Evolutionary conservation across 176 grass and related monocot genomes (phyloP), one percentile per base, ranked within the genome.

Genomic region (Rhipidocladum racemiflorum): DNA sequence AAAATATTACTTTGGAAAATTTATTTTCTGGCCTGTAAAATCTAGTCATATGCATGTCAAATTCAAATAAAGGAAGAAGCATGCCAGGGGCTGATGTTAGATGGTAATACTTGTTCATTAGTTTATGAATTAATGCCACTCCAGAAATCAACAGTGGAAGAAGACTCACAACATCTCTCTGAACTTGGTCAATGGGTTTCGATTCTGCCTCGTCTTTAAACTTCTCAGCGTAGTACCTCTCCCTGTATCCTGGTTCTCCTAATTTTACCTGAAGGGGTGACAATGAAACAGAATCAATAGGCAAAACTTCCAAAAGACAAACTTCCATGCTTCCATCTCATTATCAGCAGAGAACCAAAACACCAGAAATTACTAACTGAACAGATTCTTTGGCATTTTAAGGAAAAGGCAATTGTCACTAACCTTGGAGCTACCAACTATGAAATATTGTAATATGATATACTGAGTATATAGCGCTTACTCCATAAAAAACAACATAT

Each of bases 151-250:
- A 69, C 10, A 59, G 27, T 30, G 51, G 10, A n/a, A 81, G 74
- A 81, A 64, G 34, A 98, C 96, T 98, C 64, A 95, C 92, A 88
- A 93, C 90, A 88, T 98, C 96, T 93, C 72, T 95, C 62, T 82
- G 88, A 69, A 98, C 81, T 72, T 90, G 85, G 53, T 88, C 89
- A 24, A 95, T 93, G 29, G 75, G 83, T 72, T 88, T 95, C 48
- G 73, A 84, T 61, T 92, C 81, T 76, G 87, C 81, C 72, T 91
- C 88, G 81, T 85, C 91, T 86, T 86, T 92, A 82, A 98, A 98
- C 83, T 98, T 98, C 79, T 98, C 95, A 28, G 92, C 84, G 77
- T 98, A 95, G 67, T 98, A 98, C 32, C 95, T 89, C 62, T 83
- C 85, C 61, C 83, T 95, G 81, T 83, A 98, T 85, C 95, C 95